Evolutionary conservation across 1,284 basidiomycete species (phyloP).

Genomic region (Sporisorium exsertum): DNA sequence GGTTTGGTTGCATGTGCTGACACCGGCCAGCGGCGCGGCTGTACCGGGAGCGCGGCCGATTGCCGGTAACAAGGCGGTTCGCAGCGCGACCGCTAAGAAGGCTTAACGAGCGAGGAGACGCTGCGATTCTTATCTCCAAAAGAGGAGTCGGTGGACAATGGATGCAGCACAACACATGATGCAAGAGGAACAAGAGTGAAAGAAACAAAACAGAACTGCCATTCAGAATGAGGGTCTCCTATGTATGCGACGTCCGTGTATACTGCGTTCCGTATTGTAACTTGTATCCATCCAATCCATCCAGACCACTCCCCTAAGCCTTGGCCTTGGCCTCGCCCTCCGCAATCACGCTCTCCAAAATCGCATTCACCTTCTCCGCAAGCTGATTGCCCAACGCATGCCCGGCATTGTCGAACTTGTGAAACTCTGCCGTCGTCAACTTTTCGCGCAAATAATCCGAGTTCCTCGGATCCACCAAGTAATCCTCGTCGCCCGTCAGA

Average conservation of each 20-base stretch:
- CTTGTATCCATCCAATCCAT: slow-evolving; percentile 4
- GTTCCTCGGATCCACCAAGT: slow-evolving; percentile 76
- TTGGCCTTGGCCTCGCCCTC: slow-evolving; percentile 18
- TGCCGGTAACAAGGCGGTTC: slow-evolving; percentile 23
- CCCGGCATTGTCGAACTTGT: slow-evolving; percentile 77
- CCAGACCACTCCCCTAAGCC: background rate
- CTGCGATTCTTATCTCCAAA: background rate
- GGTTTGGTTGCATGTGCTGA: slow-evolving; percentile 43
- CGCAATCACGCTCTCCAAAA: slow-evolving; percentile 33
- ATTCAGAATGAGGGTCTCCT: background rate
- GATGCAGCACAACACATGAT: too few relatives aligned
- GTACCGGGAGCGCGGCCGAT: slow-evolving; percentile 16
- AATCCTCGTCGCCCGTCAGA: slow-evolving; percentile 80
- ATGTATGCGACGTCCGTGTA: slow-evolving; percentile 14
- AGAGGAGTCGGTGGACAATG: background rate
- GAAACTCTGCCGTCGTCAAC: slow-evolving; percentile 79
- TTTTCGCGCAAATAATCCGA: slow-evolving; percentile 75
- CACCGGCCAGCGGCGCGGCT: background rate
- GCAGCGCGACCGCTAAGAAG: slow-evolving; percentile 22
- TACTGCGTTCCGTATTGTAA: background rate
- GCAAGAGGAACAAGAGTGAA: background rate
- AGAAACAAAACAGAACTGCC: background rate
- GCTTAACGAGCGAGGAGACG: background rate
- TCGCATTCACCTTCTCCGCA: slow-evolving; percentile 44
- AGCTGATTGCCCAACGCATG: slow-evolving; percentile 77